These are phyloP conservation scores for Lentinus brumalis DNA, from an alignment of 768 basidiomycete genomes.

Conservation along the genomic window DNA sequence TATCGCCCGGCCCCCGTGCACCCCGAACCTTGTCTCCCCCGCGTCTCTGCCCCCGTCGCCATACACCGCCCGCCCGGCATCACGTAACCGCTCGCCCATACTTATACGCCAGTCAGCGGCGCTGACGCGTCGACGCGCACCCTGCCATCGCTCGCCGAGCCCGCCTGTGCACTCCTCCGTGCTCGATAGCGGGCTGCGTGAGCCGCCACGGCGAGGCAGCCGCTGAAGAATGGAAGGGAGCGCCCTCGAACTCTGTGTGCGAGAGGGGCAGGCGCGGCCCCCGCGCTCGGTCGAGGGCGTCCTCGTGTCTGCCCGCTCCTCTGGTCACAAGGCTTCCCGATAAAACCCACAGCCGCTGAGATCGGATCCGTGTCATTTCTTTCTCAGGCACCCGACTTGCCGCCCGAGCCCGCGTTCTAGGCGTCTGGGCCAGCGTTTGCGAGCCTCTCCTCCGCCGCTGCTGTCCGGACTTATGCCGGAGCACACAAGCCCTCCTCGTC, in stretches of 20 bases:
- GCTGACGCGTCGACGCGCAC: not conserved
- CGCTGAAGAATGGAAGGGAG: conserved; percentile 19
- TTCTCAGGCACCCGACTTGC: conserved; percentile 23
- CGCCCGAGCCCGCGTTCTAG: conserved; percentile 18
- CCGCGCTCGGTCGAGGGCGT: conserved; percentile 3
- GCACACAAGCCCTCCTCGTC: not conserved
- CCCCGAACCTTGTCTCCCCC: conserved; percentile 7
- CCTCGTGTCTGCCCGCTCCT: conserved; percentile 16
- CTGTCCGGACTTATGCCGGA: not conserved
- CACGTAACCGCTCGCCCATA: conserved; percentile 11
- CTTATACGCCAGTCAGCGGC: not conserved
- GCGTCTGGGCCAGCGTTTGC: not conserved
- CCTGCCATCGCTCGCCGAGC: not conserved
- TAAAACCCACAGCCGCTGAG: conserved; percentile 25
- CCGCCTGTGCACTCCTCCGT: not conserved
- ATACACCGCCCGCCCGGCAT: conserved; percentile 13
- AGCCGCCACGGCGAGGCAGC: conserved; percentile 1
- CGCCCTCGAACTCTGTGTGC: conserved; percentile 18
- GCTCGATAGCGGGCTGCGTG: conserved; percentile 5
- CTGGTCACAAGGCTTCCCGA: conserved; percentile 24
- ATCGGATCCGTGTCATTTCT: conserved; percentile 24
- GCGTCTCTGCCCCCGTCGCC: conserved; percentile 7
- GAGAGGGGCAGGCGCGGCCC: conserved; percentile 1
- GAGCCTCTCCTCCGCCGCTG: not conserved
- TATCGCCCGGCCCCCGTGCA: conserved; percentile 19